Conservation (phyloP, 768 basidiomycete genomes). For the Rhizopogon roseolus region DNA sequence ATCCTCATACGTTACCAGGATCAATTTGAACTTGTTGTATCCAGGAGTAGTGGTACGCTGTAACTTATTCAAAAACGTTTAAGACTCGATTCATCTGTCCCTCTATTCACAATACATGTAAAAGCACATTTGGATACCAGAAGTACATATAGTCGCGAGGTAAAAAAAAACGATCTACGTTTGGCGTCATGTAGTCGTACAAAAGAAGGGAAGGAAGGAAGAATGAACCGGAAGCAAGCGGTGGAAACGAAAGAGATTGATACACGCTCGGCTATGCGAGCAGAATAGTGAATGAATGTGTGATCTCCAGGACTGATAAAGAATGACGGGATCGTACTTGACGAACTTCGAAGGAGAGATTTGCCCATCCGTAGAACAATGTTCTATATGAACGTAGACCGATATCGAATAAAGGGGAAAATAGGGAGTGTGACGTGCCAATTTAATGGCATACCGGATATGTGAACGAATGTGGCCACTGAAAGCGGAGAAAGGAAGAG, state of each 20-base stretch:
- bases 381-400: not conserved
- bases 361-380: not conserved
- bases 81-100: no score
- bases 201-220: not conserved
- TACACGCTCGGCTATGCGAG: not conserved
- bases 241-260: not conserved
- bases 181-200: not conserved
- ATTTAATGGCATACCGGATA: not conserved
- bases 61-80: no score
- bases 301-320: not conserved
- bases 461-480: not conserved
- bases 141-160: no score
- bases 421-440: not conserved
- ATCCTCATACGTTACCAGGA: no score
- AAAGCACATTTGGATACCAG: no score
- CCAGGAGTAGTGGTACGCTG: no score
- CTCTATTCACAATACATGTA: no score
- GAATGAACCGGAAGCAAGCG: not conserved
- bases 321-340: not conserved
- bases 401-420: not conserved
- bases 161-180: no score
- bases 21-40: no score
- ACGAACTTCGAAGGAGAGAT: not conserved
- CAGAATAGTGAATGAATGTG: not conserved
- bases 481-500: not conserved